phyloP scores from a whole-genome alignment of 768 basidiomycete genomes.

The Psilocybe tampanensis region DNA sequence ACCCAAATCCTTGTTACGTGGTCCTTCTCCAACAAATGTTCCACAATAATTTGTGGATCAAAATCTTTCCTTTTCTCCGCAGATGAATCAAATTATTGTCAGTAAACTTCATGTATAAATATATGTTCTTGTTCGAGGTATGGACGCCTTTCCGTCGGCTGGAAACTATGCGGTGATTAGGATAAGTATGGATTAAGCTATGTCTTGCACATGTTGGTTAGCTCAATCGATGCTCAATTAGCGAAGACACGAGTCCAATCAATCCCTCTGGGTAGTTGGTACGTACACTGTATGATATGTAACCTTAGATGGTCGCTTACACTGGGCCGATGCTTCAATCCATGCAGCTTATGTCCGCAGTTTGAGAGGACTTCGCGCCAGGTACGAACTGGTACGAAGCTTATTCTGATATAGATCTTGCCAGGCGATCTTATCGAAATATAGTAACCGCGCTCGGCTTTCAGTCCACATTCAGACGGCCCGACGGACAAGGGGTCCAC shows the following conservation, averaged over 20 bases:
- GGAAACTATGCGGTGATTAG: background rate
- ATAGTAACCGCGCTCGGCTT: slow-evolving; percentile 1
- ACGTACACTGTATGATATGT: no score
- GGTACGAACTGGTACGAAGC: slow-evolving; percentile 9
- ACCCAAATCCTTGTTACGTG: slow-evolving; percentile 41
- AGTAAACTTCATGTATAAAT: background rate
- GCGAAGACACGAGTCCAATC: no score
- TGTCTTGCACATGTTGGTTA: no score
- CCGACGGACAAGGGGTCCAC: slow-evolving; percentile 11
- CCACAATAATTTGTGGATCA: slow-evolving; percentile 1
- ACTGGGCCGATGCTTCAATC: no score
- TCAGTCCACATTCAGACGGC: slow-evolving; percentile 7
- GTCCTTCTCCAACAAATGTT: slow-evolving; percentile 8
- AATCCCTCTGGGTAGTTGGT: no score
- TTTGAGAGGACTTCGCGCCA: background rate
- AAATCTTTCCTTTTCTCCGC: background rate
- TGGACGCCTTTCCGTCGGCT: background rate
- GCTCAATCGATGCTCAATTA: no score
- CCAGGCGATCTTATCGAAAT: background rate
- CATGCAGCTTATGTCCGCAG: slow-evolving; percentile 4
- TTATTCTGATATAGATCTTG: background rate
- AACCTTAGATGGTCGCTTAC: no score
- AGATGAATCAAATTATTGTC: background rate
- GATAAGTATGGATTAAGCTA: no score
- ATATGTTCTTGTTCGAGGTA: background rate